Conservation (phyloP, 202 grass and related monocot genomes). For the Brachypodium distachyon region DNA sequence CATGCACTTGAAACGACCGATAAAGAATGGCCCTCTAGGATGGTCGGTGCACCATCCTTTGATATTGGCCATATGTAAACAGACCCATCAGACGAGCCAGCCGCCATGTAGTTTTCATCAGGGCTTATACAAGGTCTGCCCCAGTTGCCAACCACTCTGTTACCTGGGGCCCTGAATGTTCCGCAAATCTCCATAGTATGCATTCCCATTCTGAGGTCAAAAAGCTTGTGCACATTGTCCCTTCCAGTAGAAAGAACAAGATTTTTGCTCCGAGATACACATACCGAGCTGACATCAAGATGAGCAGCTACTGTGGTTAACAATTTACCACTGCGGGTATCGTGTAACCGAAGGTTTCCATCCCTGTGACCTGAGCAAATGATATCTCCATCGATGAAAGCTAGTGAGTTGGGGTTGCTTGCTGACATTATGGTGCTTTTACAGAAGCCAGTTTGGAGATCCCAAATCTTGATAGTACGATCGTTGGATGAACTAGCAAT, state of each 20-base stretch:
- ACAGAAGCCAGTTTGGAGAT: slow-evolving; percentile 82
- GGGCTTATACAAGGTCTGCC: slow-evolving; percentile 74
- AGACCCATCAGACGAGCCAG: slow-evolving; percentile 72
- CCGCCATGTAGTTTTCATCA: slow-evolving; percentile 66
- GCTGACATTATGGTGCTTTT: slow-evolving; percentile 82
- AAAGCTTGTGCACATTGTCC: slow-evolving; percentile 81
- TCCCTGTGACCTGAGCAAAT: slow-evolving; percentile 95
- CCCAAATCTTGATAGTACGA: slow-evolving; percentile 97
- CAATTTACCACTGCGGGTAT: slow-evolving; percentile 61
- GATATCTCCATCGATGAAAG: slow-evolving; percentile 68
- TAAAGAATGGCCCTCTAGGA: slow-evolving; percentile 70
- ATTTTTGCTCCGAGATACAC: slow-evolving; percentile 63
- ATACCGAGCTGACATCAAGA: slow-evolving; percentile 73
- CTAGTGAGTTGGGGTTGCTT: slow-evolving; percentile 83
- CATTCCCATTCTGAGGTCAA: slow-evolving; percentile 56
- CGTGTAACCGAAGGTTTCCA: slow-evolving; percentile 76
- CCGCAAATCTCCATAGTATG: slow-evolving; percentile 68
- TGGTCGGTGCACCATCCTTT: slow-evolving; percentile 32
- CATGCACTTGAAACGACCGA: slow-evolving; percentile 62
- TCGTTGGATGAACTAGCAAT: slow-evolving; percentile 76
- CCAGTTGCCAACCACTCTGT: slow-evolving; percentile 52
- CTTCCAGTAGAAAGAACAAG: slow-evolving; percentile 79
- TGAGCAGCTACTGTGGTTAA: slow-evolving; percentile 67
- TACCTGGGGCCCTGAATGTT: slow-evolving; percentile 54
- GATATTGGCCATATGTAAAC: slow-evolving; percentile 80